Percentiles rank a stretch among this genome's conserved stretches.
These are phyloP conservation scores for Lactarius hatsudake DNA, from an alignment of 768 basidiomycete species.

Conservation along the genomic window DNA sequence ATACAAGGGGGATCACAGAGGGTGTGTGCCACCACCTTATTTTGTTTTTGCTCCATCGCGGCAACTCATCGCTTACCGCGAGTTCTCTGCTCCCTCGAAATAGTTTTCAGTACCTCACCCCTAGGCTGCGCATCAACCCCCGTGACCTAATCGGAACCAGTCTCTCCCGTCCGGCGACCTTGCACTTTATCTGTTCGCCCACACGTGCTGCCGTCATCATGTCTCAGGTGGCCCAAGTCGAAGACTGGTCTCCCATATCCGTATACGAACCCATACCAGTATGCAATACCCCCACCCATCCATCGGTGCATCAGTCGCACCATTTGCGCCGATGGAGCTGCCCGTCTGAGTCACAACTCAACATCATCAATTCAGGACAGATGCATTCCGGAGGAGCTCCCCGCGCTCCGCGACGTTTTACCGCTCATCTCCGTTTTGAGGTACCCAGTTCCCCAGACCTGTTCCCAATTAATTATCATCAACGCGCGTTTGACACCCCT, in stretches of 20 bases:
- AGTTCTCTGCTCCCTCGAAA: slow-evolving; percentile 37
- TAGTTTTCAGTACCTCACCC: slow-evolving; percentile 79
- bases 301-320: background rate
- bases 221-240: slow-evolving; percentile 52
- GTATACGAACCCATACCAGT: slow-evolving; percentile 91
- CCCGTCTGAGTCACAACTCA: slow-evolving; percentile 14
- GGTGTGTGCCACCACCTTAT: slow-evolving; percentile 40
- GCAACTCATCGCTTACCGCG: slow-evolving; percentile 7
- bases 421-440: slow-evolving; percentile 65
- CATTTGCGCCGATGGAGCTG: background rate
- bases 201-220: slow-evolving; percentile 63
- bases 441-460: slow-evolving; percentile 35
- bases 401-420: slow-evolving; percentile 59
- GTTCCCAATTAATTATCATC: background rate
- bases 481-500: background rate
- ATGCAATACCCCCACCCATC: slow-evolving; percentile 27
- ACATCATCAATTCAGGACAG: slow-evolving; percentile 48
- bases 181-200: slow-evolving; percentile 90
- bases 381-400: slow-evolving; percentile 76
- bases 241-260: slow-evolving; percentile 60
- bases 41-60: slow-evolving; percentile 13
- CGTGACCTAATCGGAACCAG: slow-evolving; percentile 57
- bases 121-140: slow-evolving; percentile 68
- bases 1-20: slow-evolving; percentile 70
- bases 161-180: slow-evolving; percentile 47